Conservation (phyloP, 2,329 filamentous ascomycete genomes). For the Rutstroemia sp. region DNA sequence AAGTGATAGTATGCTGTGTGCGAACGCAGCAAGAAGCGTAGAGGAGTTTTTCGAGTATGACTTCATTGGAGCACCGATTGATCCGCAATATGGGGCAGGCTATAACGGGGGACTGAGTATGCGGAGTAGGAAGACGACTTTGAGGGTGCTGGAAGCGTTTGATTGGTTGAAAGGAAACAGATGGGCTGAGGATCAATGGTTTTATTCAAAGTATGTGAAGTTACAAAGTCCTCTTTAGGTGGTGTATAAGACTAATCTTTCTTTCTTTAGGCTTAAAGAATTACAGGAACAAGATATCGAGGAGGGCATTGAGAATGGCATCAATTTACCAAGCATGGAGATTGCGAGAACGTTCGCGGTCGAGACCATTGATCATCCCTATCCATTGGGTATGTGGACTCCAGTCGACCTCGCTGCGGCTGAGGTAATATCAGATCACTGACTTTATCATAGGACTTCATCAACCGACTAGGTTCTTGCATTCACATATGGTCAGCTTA, state of each 20-base stretch:
- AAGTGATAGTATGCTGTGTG: conserved; percentile 31
- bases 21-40: conserved; percentile 27
- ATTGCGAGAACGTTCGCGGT: conserved; percentile 28
- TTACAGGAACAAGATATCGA: conserved; percentile 17
- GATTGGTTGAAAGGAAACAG: conserved; percentile 20
- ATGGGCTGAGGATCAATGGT: conserved; percentile 28
- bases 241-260: not conserved
- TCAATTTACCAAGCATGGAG: conserved; percentile 26
- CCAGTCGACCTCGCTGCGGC: not conserved
- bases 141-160: conserved; percentile 27
- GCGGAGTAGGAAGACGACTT: conserved; percentile 30
- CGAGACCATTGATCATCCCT: conserved; percentile 27
- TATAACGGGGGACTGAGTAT: conserved; percentile 34
- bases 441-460: conserved; percentile 12
- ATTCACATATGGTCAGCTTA: conserved; percentile 16
- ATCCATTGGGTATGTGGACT: conserved; percentile 23
- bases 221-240: not conserved
- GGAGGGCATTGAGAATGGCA: conserved; percentile 18
- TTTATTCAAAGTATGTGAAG: conserved; percentile 19
- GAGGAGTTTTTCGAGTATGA: conserved; percentile 32
- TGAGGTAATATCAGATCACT: not conserved
- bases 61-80: conserved; percentile 32
- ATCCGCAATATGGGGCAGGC: conserved; percentile 22
- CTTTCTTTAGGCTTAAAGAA: conserved; percentile 16
- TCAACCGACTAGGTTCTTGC: conserved; percentile 24